phyloP scores from a whole-genome alignment of 352 stramenopile species.

The Pythium monospermum region DNA sequence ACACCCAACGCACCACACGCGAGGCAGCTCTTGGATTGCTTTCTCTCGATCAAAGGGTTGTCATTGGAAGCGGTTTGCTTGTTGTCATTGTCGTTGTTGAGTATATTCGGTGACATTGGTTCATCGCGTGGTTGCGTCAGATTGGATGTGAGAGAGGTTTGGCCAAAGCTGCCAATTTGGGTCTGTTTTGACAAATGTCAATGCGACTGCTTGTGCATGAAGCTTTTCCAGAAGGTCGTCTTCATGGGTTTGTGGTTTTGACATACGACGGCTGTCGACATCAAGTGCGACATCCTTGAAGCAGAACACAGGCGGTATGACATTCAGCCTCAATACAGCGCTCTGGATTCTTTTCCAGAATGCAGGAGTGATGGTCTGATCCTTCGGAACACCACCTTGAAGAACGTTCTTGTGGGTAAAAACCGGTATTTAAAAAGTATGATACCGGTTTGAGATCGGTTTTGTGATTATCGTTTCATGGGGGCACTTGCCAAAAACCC shows the following conservation, averaged over 20 bases:
- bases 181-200: background rate
- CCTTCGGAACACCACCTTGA: slow-evolving; percentile 12
- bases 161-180: background rate
- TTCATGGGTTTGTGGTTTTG: too few relatives aligned
- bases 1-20: slow-evolving; percentile 36
- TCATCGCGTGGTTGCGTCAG: background rate
- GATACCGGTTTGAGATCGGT: slow-evolving; percentile 16
- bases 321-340: slow-evolving; percentile 9
- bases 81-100: slow-evolving; percentile 1
- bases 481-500: background rate
- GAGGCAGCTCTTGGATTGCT: slow-evolving; percentile 27
- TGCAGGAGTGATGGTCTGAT: slow-evolving; percentile 13
- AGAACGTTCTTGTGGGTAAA: slow-evolving; percentile 25
- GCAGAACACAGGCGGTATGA: background rate
- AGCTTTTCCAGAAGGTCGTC: background rate
- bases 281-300: slow-evolving; percentile 6
- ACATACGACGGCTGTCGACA: slow-evolving; percentile 11
- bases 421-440: slow-evolving; percentile 12
- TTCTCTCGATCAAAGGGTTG: background rate
- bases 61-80: background rate
- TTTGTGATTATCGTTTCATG: background rate
- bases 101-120: slow-evolving; percentile 18
- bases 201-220: background rate
- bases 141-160: background rate
- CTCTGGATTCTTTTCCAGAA: slow-evolving; percentile 11